These are phyloP conservation scores for Cyanidium caldarium DNA, from an alignment of 23 red algal genomes.

Conservation along the genomic window DNA sequence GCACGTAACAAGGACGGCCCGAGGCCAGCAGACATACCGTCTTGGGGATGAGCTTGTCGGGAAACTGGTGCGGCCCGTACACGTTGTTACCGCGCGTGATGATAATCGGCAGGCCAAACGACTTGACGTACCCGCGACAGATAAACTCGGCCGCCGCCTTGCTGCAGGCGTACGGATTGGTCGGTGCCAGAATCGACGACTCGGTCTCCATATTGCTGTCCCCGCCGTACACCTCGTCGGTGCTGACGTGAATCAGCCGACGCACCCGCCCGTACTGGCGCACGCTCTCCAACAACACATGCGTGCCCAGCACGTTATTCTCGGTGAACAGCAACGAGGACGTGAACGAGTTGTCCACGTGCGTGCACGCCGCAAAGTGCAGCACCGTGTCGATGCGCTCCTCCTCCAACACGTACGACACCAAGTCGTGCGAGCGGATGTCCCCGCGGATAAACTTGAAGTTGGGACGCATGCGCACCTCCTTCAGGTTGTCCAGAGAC, in stretches of 20 bases:
- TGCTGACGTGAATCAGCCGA: conserved; percentile 86
- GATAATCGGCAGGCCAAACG: conserved; percentile 81
- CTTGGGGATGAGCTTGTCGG: conserved; percentile 97
- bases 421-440: conserved; percentile 63
- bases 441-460: conserved; percentile 75
- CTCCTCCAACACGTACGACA: conserved; percentile 58
- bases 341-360: conserved; percentile 88
- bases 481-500: conserved; percentile 44
- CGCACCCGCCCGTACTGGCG: conserved; percentile 45
- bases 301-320: conserved; percentile 92
- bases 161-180: conserved; percentile 90
- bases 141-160: conserved; percentile 95
- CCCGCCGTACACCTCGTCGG: conserved; percentile 97
- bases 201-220: conserved; percentile 68
- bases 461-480: conserved; percentile 16
- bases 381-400: conserved; percentile 86
- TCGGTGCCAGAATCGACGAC: conserved; percentile 60
- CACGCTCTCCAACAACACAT: conserved; percentile 65
- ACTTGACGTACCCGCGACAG: conserved; percentile 60
- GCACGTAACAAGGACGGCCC: conserved; percentile 41
- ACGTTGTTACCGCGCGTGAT: conserved; percentile 93
- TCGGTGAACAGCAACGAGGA: conserved; percentile 69
- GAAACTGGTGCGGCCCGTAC: conserved; percentile 89
- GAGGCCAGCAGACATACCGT: conserved; percentile 35
- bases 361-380: conserved; percentile 92